phyloP scores from a whole-genome alignment of 1,284 basidiomycete species.

The Exobasidium cylindrosporum region DNA sequence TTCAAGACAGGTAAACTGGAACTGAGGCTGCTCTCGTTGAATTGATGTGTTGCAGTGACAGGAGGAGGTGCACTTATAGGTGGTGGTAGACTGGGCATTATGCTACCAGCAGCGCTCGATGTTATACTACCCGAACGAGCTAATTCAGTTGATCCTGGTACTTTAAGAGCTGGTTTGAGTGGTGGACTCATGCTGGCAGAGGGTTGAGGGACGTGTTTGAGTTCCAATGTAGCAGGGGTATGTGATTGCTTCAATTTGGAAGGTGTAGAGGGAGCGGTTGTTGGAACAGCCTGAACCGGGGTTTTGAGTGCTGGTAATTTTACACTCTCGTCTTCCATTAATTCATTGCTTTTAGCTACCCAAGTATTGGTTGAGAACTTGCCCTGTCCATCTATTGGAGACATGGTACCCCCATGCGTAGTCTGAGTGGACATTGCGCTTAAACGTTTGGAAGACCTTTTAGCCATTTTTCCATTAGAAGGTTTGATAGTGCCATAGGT shows the following conservation, averaged over 20 bases:
- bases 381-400: constrained; percentile 12
- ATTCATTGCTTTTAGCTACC: constrained; percentile 16
- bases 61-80: constrained; percentile 33
- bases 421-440: constrained; percentile 27
- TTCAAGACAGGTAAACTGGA: neutral
- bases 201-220: constrained; percentile 14
- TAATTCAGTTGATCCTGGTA: constrained; percentile 18
- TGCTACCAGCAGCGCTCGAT: constrained; percentile 19
- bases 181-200: constrained; percentile 33
- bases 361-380: constrained; percentile 23
- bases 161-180: constrained; percentile 46
- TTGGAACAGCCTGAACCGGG: neutral
- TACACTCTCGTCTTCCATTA: neutral
- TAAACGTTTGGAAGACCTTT: constrained; percentile 28
- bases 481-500: neutral
- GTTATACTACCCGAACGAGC: constrained; percentile 26
- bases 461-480: constrained; percentile 23
- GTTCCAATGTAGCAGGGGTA: neutral
- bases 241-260: neutral
- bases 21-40: neutral
- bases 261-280: neutral
- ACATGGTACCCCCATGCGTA: constrained; percentile 8
- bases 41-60: constrained; percentile 14
- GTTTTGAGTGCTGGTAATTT: neutral
- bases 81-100: constrained; percentile 32